phyloP scores from a whole-genome alignment of 139 green algal genomes.

The Volvox reticuliferus region DNA sequence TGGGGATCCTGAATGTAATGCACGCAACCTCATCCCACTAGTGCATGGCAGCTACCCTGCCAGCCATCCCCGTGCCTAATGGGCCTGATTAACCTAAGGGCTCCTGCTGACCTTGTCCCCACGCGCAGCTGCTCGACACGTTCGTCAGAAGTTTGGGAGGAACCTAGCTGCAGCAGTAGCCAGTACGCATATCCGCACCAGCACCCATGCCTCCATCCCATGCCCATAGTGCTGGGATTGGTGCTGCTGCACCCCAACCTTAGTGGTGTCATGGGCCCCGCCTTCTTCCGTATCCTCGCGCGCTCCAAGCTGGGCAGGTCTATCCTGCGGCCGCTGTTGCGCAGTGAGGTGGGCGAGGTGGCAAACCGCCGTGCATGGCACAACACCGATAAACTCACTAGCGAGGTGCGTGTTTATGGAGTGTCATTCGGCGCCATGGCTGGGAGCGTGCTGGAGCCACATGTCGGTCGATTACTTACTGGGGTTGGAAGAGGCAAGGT shows the following conservation, averaged over 20 bases:
- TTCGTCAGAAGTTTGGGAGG: conserved; percentile 34
- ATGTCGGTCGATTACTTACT: no score
- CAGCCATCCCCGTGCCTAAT: no score
- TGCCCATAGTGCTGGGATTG: conserved; percentile 59
- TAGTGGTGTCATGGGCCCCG: conserved; percentile 51
- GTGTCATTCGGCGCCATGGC: no score
- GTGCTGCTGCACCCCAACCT: conserved; percentile 75
- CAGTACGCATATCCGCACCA: background rate
- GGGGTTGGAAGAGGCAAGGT: no score
- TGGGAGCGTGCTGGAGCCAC: no score
- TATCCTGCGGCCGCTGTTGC: conserved; percentile 81
- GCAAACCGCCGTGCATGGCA: conserved; percentile 79
- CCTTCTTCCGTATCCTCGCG: conserved; percentile 71
- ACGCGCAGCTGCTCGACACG: background rate
- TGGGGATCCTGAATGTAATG: no score
- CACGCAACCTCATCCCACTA: no score
- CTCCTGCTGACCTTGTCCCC: no score
- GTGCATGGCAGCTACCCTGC: no score
- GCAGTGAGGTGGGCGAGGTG: conserved; percentile 79
- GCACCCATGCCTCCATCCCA: background rate
- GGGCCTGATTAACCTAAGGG: no score
- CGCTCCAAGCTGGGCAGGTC: conserved; percentile 70
- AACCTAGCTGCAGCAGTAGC: background rate
- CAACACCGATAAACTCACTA: conserved; percentile 67
- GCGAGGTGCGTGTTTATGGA: conserved; percentile 43